Base-by-base conservation (phyloP, 768 basidiomycete genomes). In the Galerina marginata region DNA sequence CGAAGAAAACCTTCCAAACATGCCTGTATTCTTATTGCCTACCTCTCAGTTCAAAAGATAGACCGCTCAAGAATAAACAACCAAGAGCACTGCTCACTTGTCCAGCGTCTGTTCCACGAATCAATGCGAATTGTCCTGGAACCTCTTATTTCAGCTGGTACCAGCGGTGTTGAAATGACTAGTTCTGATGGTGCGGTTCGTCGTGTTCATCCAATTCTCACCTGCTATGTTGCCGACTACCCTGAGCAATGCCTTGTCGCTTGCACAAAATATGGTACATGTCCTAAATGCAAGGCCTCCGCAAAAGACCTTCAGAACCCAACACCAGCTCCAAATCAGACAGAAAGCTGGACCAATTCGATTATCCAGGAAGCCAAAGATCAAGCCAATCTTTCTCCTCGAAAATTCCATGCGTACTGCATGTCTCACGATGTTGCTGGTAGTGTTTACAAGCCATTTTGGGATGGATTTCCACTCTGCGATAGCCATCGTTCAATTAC, bases 191-290 rank as follows among this genome's bases (percentile, higher is more conserved):
- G 78, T 0, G 20, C 38, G 0, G 54, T 74, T 2, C 72, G 77
- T 1, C 36, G 20, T 11, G 61, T 69, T 6, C 63, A 55, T 46
- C 67, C 67, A 11, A 59, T 66, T 33, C 63, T 69, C 7, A 54
- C 63, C 6, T 61, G 61, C 47, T 69, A 69, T 37, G 63, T 65
- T n/a, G 65, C 63, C 33, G 77, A 79, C 61, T 72, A 76, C 52
- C 79, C 79, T 0, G 78, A 80, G 63, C 78, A 80, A 45, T 77
- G 75, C 48, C 67, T 79, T 0, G 74, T 78, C 4, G 67, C 71
- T 0, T 75, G 75, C 36, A 61, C 56, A 16, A 69, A 69, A 54
- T 66, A 61, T 39, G 67, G 67, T 0, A 65, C 67, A 14, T 69
- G 67, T 45, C 48, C 50, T 20, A 69, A 69, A 61, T 69, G 67